Conservation (phyloP, 306 rosid species). For the Arachis hypogaea region DNA sequence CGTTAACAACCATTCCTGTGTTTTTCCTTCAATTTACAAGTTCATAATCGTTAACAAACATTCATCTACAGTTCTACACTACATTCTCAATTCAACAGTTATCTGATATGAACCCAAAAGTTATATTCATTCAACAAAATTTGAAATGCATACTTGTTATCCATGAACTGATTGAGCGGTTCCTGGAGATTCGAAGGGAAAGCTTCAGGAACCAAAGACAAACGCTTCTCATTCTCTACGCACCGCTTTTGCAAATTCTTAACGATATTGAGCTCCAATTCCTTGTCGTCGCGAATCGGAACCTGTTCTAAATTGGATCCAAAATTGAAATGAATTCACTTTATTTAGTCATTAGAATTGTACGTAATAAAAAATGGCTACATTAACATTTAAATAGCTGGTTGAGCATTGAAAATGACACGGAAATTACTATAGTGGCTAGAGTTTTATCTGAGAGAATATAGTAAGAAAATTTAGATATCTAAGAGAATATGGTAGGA, state of each 20-base stretch:
- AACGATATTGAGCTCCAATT: slow-evolving; percentile 85
- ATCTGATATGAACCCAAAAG: too few species aligned
- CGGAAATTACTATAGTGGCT: too few species aligned
- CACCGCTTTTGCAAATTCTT: slow-evolving; percentile 69
- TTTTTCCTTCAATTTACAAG: background rate
- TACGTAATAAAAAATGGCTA: too few species aligned
- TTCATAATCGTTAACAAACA: background rate
- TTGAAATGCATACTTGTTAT: slow-evolving; percentile 57
- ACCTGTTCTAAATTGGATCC: slow-evolving; percentile 56
- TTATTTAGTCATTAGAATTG: too few species aligned
- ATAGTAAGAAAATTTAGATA: too few species aligned
- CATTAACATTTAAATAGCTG: too few species aligned
- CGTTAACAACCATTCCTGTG: too few species aligned
- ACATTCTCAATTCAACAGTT: slow-evolving; percentile 5
- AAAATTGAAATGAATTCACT: too few species aligned
- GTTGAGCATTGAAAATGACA: too few species aligned
- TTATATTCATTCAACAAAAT: background rate
- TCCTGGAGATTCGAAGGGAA: slow-evolving; percentile 84
- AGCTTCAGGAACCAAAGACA: slow-evolving; percentile 80
- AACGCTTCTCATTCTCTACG: slow-evolving; percentile 53
- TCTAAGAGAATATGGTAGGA: too few species aligned
- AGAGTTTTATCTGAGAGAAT: too few species aligned
- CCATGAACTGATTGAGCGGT: slow-evolving; percentile 69
- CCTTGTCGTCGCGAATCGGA: slow-evolving; percentile 85
- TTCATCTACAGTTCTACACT: background rate